Base-by-base conservation (phyloP, 2,329 filamentous ascomycete genomes). In the Pseudopyricularia cyperi region DNA sequence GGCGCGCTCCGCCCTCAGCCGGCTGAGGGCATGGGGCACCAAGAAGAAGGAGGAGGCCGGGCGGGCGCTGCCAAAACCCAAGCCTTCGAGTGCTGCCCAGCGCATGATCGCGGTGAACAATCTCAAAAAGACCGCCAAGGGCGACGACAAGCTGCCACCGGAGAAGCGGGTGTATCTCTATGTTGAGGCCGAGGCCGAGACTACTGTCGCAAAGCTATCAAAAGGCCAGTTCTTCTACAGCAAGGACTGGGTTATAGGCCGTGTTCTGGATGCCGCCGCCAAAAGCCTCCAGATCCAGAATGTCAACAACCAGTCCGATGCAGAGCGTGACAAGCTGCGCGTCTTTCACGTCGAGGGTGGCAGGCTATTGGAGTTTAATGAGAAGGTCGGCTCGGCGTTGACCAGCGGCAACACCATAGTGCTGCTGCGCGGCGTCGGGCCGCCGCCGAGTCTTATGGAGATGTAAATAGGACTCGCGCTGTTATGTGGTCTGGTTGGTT, bases 281-380 rank as follows among this genome's bases (percentile, higher is more conserved):
- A 83, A 79, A 66, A 77, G 78, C 53, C 65, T 95, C 54, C 87
- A 91, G 68, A 82, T 94, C 8, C 77, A 86, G 61, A 95, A 95
- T 58, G 68, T 91, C 56, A 95, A 95, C 62, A 94, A 94, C 60
- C 76, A 85, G 59, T 83, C 80, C 1, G 78, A 76, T 3, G 77
- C 83, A 12, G 88, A 94, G 69, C 82, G 85, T 63, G 83, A 89
- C 54, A 85, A 85, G 66, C 65, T 98, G 57, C 72, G 93, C 8
- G 82, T 98, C 0, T 98, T 95, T 62, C 90, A 97, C 64, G 87
- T 98, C 0, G 90, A 98, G 63, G 87, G 85, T 0, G 93, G 93
- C 0, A 73, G 89, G 53, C 66, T 98, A 56, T 67, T 98, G 56
- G 90, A 93, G 55, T 98, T 94, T 61, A 82, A 78, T 24, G 90